Base-by-base conservation (phyloP, 208 protist genomes). In the Vickermania spadyakhi region DNA sequence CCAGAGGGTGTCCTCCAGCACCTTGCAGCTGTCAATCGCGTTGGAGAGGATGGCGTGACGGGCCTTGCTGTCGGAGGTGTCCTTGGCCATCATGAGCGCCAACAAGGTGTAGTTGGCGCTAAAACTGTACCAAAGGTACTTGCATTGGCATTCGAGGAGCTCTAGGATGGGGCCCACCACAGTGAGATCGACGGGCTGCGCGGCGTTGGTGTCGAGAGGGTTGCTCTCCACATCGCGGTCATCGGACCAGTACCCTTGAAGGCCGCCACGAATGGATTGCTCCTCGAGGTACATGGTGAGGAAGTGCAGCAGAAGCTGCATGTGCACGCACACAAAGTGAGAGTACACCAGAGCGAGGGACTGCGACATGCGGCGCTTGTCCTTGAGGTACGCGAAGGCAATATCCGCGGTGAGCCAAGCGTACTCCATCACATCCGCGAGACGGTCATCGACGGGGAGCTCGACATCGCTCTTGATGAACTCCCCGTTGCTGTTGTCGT, bases 361-460 rank as follows among this genome's bases (percentile, higher is more conserved):
- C 36, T 45, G 36, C 36, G 36, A 45, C 36, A 45, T 45, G 28
- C 51, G 51, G n/a, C 53, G 31, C 45, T 60, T 62, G 27, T 63
- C 59, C 21, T 63, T 63, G 59, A 68, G 52, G 62, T 68, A 64
- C 5, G 62, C 57, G 29, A 64, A 52, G 4, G 68, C 62, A 41
- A 65, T 68, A 55, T 68, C 62, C 7, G 36, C 45, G 14, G 66
- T 42, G 61, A 68, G 36, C 2, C 68, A 54, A 5, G 36, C 45
- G 58, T 60, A 68, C 49, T 62, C 58, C 28, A 68, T 29, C 23
- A 68, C 36, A n/a, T 59, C 50, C 0, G 42, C 49, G 11, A 73
- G 52, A 23, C 27, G 7, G 42, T 60, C 22, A 31, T 60, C 53
- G n/a, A 68, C 25, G 18, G 58, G 62, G 2, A 73, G 57, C 0